Percentiles rank a stretch among this genome's conserved stretches.
phyloP scores from a whole-genome alignment of 495 filamentous ascomycete genomes.

The Pyrenula aspistea region DNA sequence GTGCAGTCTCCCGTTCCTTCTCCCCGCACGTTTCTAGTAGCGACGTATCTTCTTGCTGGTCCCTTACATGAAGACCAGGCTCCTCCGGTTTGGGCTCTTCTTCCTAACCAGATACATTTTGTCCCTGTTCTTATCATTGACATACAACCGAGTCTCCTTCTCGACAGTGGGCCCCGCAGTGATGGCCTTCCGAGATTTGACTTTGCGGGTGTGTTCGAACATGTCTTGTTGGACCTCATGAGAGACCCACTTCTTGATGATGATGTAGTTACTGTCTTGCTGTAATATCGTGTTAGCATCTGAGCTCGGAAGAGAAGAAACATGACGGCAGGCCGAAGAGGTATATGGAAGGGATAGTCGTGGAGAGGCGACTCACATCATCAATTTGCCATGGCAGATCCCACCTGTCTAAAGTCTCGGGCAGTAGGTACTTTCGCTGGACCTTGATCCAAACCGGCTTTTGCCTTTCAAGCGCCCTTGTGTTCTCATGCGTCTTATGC shows the following conservation, averaged over 20 bases:
- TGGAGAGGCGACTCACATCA: slow-evolving; percentile 26
- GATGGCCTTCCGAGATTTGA: slow-evolving; percentile 41
- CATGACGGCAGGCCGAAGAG: slow-evolving; percentile 12
- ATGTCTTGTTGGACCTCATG: slow-evolving; percentile 62
- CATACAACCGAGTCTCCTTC: slow-evolving; percentile 28
- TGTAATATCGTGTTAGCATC: slow-evolving; percentile 15
- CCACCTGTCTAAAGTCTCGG: slow-evolving; percentile 34
- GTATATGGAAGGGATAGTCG: too few species aligned
- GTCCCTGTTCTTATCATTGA: slow-evolving; percentile 40
- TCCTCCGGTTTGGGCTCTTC: slow-evolving; percentile 31
- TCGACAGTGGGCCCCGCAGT: slow-evolving; percentile 30
- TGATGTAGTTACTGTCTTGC: slow-evolving; percentile 55
- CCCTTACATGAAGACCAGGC: background rate
- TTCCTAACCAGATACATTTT: slow-evolving; percentile 51
- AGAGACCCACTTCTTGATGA: slow-evolving; percentile 67
- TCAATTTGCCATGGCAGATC: slow-evolving; percentile 39
- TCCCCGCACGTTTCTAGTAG: too few species aligned
- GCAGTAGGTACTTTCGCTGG: slow-evolving; percentile 36
- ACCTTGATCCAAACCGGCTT: slow-evolving; percentile 39
- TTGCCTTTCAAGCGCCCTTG: slow-evolving; percentile 29
- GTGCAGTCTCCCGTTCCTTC: too few species aligned
- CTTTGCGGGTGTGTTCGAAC: slow-evolving; percentile 55
- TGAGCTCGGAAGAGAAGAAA: too few species aligned
- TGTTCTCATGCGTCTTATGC: slow-evolving; percentile 33
- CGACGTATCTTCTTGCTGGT: background rate